Evolutionary conservation across 176 grass and related monocot species (phyloP).

Genomic region (Cocos nucifera): DNA sequence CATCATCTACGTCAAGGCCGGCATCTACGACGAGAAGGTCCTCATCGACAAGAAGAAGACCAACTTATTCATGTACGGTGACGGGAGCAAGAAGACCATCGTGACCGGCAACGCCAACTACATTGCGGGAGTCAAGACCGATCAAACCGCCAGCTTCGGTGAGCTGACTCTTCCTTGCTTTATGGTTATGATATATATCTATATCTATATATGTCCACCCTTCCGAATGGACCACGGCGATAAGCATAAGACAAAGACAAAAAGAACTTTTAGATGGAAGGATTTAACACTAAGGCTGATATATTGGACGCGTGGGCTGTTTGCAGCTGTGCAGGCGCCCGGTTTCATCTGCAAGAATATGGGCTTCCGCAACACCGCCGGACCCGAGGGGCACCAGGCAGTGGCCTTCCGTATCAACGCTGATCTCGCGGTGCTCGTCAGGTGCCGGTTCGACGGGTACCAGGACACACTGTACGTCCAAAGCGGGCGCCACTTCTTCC

Average conservation of each 20-base stretch:
- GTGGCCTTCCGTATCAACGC: slow-evolving; percentile 67
- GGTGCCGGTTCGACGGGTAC: slow-evolving; percentile 71
- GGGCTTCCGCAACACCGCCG: slow-evolving; percentile 82
- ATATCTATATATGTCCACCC: no score
- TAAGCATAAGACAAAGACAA: no score
- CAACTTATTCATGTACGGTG: slow-evolving; percentile 88
- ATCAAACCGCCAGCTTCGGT: slow-evolving; percentile 64
- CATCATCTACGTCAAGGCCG: slow-evolving; percentile 89
- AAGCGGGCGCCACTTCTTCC: slow-evolving; percentile 62
- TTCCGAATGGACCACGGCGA: no score
- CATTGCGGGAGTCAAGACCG: slow-evolving; percentile 36
- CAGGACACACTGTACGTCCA: slow-evolving; percentile 89
- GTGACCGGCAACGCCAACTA: slow-evolving; percentile 29
- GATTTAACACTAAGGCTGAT: no score
- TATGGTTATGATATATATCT: no score
- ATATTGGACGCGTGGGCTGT: not conserved
- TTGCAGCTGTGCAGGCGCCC: slow-evolving; percentile 39
- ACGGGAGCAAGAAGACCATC: not conserved
- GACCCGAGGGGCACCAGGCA: slow-evolving; percentile 65
- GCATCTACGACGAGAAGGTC: slow-evolving; percentile 72
- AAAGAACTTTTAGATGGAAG: no score
- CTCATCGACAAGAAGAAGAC: slow-evolving; percentile 28
- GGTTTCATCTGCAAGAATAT: slow-evolving; percentile 84
- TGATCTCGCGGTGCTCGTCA: slow-evolving; percentile 62
- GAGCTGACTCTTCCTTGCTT: not conserved